Percentiles rank a stretch among this genome's conserved stretches.
These are phyloP conservation scores for Imleria badia DNA, from an alignment of 768 basidiomycete genomes.

Conservation along the genomic window DNA sequence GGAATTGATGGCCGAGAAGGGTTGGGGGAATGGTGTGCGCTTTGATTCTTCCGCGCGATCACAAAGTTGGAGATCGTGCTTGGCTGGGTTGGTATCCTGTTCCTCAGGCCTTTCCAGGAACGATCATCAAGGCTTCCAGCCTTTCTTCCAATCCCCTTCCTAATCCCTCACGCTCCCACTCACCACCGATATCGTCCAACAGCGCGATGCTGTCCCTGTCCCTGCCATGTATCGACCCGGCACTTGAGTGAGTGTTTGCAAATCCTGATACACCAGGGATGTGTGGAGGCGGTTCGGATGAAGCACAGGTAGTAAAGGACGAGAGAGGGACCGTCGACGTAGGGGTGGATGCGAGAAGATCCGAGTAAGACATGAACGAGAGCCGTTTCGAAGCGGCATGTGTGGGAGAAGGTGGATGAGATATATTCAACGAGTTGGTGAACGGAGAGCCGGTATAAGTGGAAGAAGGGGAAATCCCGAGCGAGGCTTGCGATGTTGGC, in stretches of 20 bases:
- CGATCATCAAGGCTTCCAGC: slow-evolving; percentile 56
- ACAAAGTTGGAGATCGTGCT: neutral
- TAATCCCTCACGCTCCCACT: slow-evolving; percentile 86
- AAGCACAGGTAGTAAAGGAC: slow-evolving; percentile 64
- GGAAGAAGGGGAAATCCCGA: slow-evolving; percentile 22
- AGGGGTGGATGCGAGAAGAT: slow-evolving; percentile 78
- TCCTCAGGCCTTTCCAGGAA: slow-evolving; percentile 26
- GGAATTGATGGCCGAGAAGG: neutral
- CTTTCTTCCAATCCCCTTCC: slow-evolving; percentile 83
- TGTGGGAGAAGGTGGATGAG: slow-evolving; percentile 47
- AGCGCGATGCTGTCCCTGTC: slow-evolving; percentile 44
- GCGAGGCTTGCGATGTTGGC: slow-evolving; percentile 9
- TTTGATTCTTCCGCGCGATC: neutral
- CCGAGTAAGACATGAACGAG: slow-evolving; percentile 87
- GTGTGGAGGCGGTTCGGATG: slow-evolving; percentile 69
- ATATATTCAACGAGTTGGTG: slow-evolving; percentile 20
- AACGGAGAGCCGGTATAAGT: slow-evolving; percentile 31
- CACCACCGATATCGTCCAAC: slow-evolving; percentile 70
- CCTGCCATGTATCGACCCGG: slow-evolving; percentile 25
- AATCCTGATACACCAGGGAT: slow-evolving; percentile 59
- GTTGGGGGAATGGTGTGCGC: neutral
- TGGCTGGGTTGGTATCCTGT: neutral
- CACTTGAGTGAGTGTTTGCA: slow-evolving; percentile 29
- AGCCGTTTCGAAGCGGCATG: slow-evolving; percentile 61
- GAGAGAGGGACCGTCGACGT: slow-evolving; percentile 69